phyloP scores from a whole-genome alignment of 1,284 basidiomycete genomes.

The Coniferiporia weirii region DNA sequence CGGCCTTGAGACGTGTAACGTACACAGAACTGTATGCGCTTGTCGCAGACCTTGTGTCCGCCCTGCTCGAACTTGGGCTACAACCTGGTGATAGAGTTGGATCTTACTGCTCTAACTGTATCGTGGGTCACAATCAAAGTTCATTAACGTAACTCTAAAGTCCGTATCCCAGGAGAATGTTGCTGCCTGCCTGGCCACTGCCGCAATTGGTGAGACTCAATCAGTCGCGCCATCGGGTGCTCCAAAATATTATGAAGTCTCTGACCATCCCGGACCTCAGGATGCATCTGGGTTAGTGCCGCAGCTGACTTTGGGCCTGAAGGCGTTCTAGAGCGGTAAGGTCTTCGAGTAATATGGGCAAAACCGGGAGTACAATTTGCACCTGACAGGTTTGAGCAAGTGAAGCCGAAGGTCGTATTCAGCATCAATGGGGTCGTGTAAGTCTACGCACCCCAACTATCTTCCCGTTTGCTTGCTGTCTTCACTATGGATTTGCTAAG shows the following conservation, averaged over 20 bases:
- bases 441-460: conserved; percentile 18
- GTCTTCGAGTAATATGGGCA: neutral
- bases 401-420: conserved; percentile 69
- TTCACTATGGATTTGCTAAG: too few relatives aligned
- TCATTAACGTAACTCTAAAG: neutral
- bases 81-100: conserved; percentile 71
- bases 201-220: conserved; percentile 50
- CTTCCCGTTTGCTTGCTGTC: too few relatives aligned
- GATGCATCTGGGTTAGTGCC: conserved; percentile 80
- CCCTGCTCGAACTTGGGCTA: conserved; percentile 56
- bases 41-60: conserved; percentile 59
- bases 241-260: neutral
- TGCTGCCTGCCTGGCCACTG: conserved; percentile 69
- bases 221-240: too few relatives aligned
- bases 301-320: conserved; percentile 83
- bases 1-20: conserved; percentile 45
- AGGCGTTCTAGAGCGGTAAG: conserved; percentile 74
- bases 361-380: neutral
- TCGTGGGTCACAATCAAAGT: conserved; percentile 41
- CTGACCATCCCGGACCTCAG: conserved; percentile 19
- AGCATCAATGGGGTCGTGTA: conserved; percentile 69
- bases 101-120: conserved; percentile 77
- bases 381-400: conserved; percentile 59
- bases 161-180: conserved; percentile 53
- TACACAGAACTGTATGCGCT: conserved; percentile 59